phyloP scores from a whole-genome alignment of 495 filamentous ascomycete genomes.

The Podospora pseudocomata region DNA sequence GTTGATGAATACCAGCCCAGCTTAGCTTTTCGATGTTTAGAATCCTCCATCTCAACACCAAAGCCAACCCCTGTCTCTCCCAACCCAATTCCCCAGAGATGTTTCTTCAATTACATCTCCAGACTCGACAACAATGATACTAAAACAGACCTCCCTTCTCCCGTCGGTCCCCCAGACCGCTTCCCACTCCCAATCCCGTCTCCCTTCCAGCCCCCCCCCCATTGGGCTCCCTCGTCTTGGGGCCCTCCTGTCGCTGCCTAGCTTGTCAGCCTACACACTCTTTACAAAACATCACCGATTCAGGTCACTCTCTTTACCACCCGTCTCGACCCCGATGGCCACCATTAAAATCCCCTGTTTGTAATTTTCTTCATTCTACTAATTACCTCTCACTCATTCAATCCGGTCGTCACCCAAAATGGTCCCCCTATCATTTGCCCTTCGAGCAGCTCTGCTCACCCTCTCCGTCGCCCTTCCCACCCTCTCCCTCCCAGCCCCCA shows the following conservation, averaged over 20 bases:
- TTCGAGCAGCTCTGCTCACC: not conserved
- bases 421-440: not conserved
- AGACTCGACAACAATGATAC: not conserved
- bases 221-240: not conserved
- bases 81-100: not conserved
- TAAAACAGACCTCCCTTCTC: not conserved
- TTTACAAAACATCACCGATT: not conserved
- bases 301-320: not conserved
- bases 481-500: not conserved
- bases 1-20: not conserved
- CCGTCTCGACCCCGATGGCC: no score
- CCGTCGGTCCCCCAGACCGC: no score
- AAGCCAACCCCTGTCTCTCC: not conserved
- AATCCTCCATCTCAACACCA: not conserved
- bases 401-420: not conserved
- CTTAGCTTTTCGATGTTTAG: not conserved
- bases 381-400: not conserved
- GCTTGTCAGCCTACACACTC: not conserved
- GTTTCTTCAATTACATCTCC: not conserved
- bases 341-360: not conserved
- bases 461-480: not conserved
- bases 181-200: not conserved
- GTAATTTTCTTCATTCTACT: not conserved
- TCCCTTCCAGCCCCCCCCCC: not conserved
- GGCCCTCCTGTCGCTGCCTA: not conserved